Conservation (phyloP, 2,329 filamentous ascomycete species). For the Colletotrichum falcatum region DNA sequence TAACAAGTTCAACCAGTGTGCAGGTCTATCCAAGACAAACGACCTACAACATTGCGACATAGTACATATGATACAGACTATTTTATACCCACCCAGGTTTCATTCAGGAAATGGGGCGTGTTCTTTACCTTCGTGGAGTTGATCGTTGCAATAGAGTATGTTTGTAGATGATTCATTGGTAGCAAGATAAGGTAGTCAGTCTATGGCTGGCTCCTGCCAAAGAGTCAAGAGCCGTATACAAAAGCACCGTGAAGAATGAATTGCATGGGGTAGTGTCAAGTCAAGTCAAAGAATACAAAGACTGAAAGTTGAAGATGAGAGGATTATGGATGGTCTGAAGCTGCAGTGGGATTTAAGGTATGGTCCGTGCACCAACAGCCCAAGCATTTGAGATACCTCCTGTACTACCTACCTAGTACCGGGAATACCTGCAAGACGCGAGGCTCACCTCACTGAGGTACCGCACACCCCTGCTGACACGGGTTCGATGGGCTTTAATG, state of each 20-base stretch:
- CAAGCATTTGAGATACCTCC: not conserved
- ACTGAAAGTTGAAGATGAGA: not conserved
- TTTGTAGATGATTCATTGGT: not conserved
- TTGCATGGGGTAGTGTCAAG: too few relatives aligned
- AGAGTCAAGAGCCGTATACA: too few relatives aligned
- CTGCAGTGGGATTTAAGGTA: constrained; percentile 26
- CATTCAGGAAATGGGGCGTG: not conserved
- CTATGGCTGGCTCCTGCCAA: not conserved
- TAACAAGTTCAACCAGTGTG: too few relatives aligned
- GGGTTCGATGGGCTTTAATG: constrained; percentile 32
- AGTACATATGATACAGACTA: not conserved
- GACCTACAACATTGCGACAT: not conserved
- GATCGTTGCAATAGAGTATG: not conserved
- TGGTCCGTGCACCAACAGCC: constrained; percentile 29
- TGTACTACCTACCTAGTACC: not conserved
- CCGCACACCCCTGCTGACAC: constrained; percentile 33
- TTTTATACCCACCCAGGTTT: not conserved
- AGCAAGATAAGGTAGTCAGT: not conserved
- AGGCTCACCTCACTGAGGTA: not conserved
- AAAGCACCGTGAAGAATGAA: not conserved
- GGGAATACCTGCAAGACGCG: not conserved
- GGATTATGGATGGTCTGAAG: not conserved
- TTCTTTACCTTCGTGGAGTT: not conserved
- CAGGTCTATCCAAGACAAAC: not conserved
- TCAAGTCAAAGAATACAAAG: too few relatives aligned